phyloP scores from a whole-genome alignment of 495 filamentous ascomycete genomes.

The Cladorrhinum samala region DNA sequence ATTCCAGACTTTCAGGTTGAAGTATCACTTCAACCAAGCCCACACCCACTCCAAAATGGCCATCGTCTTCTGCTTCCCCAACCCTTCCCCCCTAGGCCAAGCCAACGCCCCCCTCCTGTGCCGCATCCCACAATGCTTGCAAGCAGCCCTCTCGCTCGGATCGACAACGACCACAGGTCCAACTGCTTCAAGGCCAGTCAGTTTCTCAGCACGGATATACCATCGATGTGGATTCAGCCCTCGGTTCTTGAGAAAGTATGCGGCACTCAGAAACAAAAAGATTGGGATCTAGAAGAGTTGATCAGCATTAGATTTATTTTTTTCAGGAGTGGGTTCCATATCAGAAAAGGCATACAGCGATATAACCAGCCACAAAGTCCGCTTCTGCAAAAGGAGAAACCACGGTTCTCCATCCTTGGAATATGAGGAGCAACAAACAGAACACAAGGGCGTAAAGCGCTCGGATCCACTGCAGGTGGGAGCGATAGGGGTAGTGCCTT shows the following conservation, averaged over 20 bases:
- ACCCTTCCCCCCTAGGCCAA: not conserved
- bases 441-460: conserved; percentile 31
- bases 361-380: conserved; percentile 38
- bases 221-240: conserved; percentile 10
- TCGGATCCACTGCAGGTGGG: conserved; percentile 31
- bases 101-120: conserved; percentile 5
- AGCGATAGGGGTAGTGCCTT: conserved; percentile 32
- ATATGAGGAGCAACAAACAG: conserved; percentile 31
- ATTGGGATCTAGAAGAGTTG: conserved; percentile 6
- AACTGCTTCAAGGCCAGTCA: conserved; percentile 7
- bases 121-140: conserved; percentile 7
- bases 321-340: not conserved
- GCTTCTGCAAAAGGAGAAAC: conserved; percentile 19
- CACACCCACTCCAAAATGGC: conserved; percentile 9
- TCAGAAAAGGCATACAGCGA: conserved; percentile 28
- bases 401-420: conserved; percentile 36
- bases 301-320: not conserved
- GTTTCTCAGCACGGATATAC: conserved; percentile 4
- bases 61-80: conserved; percentile 1
- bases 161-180: conserved; percentile 6
- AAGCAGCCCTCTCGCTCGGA: not conserved
- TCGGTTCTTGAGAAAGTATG: conserved; percentile 11
- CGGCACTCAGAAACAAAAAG: conserved; percentile 6
- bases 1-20: too few relatives aligned
- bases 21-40: conserved; percentile 11